A percentile compares a stretch with the other conserved stretches of the same genome.
Conservation (phyloP, 768 basidiomycete species). For the Mycena vitilis region DNA sequence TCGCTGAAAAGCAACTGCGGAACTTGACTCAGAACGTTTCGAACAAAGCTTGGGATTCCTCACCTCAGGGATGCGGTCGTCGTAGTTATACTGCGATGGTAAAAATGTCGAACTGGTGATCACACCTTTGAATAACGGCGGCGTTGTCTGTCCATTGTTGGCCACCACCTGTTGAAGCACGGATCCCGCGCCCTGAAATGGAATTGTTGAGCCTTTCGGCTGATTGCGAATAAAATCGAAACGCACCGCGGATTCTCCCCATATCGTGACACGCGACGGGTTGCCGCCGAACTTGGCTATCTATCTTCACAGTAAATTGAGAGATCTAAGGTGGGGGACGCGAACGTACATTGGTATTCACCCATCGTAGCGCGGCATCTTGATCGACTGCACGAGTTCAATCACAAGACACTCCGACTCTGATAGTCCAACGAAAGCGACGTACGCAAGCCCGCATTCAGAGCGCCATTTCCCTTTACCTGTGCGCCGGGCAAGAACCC, state of each 20-base stretch:
- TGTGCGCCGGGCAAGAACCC: constrained; percentile 45
- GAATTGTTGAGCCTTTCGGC: not conserved
- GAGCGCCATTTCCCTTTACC: constrained; percentile 41
- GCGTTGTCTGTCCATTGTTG: constrained; percentile 45
- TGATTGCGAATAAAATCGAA: not conserved
- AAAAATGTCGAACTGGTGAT: constrained; percentile 47
- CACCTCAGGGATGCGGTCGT: constrained; percentile 36
- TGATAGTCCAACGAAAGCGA: constrained; percentile 10
- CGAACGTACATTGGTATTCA: constrained; percentile 42
- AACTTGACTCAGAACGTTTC: not conserved
- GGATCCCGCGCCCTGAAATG: constrained; percentile 44
- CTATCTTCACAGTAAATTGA: constrained; percentile 1
- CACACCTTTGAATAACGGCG: constrained; percentile 45
- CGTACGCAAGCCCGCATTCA: constrained; percentile 47
- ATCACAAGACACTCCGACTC: not conserved
- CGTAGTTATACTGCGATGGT: constrained; percentile 49
- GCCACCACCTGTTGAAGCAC: constrained; percentile 50
- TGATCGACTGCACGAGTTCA: constrained; percentile 43
- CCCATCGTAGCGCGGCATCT: constrained; percentile 45
- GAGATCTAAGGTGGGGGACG: not conserved
- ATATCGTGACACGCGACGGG: constrained; percentile 38
- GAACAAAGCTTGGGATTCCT: not conserved
- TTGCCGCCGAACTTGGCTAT: constrained; percentile 38
- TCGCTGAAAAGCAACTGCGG: constrained; percentile 36
- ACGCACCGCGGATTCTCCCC: constrained; percentile 39